phyloP scores from a whole-genome alignment of 257 asterid genomes.

The Primulina eburnea region DNA sequence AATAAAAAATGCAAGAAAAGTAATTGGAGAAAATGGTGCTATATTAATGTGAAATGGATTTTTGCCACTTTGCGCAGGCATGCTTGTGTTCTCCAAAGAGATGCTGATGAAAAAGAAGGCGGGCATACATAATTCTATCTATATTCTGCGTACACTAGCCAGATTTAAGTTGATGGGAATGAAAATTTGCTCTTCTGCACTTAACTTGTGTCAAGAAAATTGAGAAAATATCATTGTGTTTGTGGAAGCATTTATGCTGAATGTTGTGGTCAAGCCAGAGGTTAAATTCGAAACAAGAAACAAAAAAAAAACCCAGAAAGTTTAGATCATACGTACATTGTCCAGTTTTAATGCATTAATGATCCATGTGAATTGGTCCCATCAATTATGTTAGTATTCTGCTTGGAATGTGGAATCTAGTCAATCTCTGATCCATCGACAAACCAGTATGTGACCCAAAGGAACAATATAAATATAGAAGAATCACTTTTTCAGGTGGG shows the following conservation, averaged over 20 bases:
- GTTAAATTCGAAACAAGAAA: background rate
- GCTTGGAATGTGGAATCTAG: background rate
- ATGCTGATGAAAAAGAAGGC: constrained; percentile 24
- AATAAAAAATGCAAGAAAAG: background rate
- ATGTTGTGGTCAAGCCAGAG: background rate
- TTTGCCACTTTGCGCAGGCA: constrained; percentile 42
- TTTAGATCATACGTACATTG: background rate
- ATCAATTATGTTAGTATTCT: no score
- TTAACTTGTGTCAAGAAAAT: no score
- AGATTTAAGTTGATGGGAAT: background rate
- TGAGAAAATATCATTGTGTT: background rate
- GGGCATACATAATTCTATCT: background rate
- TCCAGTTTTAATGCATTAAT: background rate
- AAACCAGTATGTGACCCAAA: background rate
- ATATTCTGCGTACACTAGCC: background rate
- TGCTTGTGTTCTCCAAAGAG: constrained; percentile 82
- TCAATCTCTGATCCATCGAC: background rate
- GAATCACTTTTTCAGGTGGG: background rate
- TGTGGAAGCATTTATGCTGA: background rate
- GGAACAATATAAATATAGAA: background rate
- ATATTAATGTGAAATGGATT: background rate
- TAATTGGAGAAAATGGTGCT: background rate
- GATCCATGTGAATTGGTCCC: background rate
- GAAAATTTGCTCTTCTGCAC: background rate
- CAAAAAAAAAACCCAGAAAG: background rate